Evolutionary conservation across 1,284 basidiomycete genomes (phyloP), one percentile per base, ranked within the genome.

Genomic region (Ustilago loliicola): DNA sequence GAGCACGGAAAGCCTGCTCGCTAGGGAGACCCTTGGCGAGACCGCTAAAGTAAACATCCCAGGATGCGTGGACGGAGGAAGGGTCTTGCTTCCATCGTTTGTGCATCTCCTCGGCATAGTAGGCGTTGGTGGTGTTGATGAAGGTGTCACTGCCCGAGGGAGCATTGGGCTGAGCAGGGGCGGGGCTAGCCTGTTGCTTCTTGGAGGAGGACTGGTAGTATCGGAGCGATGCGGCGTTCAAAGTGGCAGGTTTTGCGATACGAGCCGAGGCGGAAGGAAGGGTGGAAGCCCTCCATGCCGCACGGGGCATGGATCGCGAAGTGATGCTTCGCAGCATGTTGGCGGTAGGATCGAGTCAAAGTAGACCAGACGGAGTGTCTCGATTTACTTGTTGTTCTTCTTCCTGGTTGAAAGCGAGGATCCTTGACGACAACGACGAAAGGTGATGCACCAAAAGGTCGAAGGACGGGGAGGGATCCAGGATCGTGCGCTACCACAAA

Each of bases 1-100:
- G 93, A 30, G 93, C 91, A 66, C 91, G 91, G 89, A 94, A 99
- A 2, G 96, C 94, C 79, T 93, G 90, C 51, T 91, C 87, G 72
- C 94, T 94, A 3, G 92, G 89, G 21, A 98, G 86, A 66, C 96
- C 96, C 83, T 93, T 93, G 82, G 97, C 94, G 86, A 99, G 90
- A 45, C 94, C 97, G 11, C 91, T 90, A 86, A 99, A 99, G 88
- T 99, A 99, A 63, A 92, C 91, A 77, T 93, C 91, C 97, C 97
- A 99, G 34, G 95, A 97, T 2, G 91, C 89, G 88, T 99, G 96
- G 0, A 99, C 97, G 51, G 93, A 93, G 79, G 91, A 90, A 47
- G 95, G 94, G 88, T 99, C 85, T 56, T 87, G 69, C 68, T 83
- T 83, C 86, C 86, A 87, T 50, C 66, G 80, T 51, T 85, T 80